These are phyloP conservation scores for Fusarium pseudograminearum DNA, from an alignment of 2,329 filamentous ascomycete genomes.

Conservation along the genomic window DNA sequence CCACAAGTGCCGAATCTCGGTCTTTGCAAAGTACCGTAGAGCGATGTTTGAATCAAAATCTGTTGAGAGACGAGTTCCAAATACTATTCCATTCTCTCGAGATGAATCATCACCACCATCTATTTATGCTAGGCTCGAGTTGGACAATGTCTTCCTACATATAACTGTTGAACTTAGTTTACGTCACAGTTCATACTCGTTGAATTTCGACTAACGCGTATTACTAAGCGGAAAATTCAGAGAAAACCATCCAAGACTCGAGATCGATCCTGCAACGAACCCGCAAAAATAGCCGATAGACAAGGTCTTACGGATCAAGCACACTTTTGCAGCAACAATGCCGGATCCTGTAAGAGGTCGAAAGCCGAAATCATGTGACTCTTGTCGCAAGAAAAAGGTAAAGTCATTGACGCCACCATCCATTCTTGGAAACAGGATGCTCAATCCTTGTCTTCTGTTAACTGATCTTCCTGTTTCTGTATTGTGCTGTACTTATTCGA, in stretches of 20 bases:
- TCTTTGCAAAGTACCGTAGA: background rate
- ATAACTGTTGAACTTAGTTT: background rate
- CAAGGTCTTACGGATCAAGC: background rate
- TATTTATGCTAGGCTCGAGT: too few species aligned
- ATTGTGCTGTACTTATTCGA: background rate
- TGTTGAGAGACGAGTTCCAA: background rate
- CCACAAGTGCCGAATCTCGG: background rate
- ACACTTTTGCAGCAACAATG: background rate
- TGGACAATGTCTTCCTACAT: background rate
- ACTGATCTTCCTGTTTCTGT: background rate
- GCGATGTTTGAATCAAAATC: background rate
- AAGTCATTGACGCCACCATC: background rate
- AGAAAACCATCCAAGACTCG: too few species aligned
- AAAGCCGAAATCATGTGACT: constrained; percentile 13
- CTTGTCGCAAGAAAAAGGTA: constrained; percentile 19
- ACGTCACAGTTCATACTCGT: background rate
- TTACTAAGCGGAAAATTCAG: background rate
- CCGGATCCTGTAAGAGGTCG: background rate
- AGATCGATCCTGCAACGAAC: background rate
- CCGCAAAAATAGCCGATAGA: background rate
- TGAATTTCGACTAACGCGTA: background rate
- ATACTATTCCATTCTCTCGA: fast-evolving
- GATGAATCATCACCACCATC: fast-evolving
- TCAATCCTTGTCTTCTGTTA: background rate
- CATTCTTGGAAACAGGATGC: background rate